Conservation (phyloP, 805 yeast genomes). For the Vanderwaltozyma verrucispora region DNA sequence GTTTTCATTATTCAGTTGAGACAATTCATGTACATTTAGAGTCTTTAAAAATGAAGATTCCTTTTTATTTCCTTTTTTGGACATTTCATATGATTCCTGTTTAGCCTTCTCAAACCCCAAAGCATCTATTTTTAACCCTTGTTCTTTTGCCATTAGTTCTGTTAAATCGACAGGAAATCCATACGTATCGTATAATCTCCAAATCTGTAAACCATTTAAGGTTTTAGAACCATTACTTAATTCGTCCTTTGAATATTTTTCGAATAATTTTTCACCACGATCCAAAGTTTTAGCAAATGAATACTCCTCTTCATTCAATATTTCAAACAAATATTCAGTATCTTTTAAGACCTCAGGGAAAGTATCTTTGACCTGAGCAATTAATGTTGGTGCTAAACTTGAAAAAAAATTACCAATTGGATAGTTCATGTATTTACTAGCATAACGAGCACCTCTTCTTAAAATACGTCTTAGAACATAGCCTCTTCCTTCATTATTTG, state of each 20-base stretch:
- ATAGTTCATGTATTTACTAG: constrained; percentile 88
- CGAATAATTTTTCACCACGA: constrained; percentile 94
- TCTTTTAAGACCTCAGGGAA: constrained; percentile 85
- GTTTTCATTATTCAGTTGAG: constrained; percentile 47
- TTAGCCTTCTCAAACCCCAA: constrained; percentile 86
- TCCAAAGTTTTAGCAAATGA: constrained; percentile 95
- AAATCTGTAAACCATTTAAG: constrained; percentile 85
- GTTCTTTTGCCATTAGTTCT: constrained; percentile 96
- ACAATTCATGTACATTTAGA: constrained; percentile 84
- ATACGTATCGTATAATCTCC: constrained; percentile 97
- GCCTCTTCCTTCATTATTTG: constrained; percentile 98
- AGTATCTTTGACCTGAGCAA: constrained; percentile 72
- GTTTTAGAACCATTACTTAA: constrained; percentile 61
- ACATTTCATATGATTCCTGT: constrained; percentile 83
- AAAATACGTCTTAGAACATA: constrained; percentile 93
- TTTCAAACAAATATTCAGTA: constrained; percentile 69
- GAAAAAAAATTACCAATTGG: constrained; percentile 94
- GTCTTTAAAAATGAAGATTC: constrained; percentile 52
- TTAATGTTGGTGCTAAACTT: constrained; percentile 82
- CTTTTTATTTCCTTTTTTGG: constrained; percentile 71
- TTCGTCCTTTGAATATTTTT: constrained; percentile 81
- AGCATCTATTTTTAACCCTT: constrained; percentile 88
- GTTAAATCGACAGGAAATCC: constrained; percentile 99
- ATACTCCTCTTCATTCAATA: constrained; percentile 89
- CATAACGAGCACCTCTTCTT: constrained; percentile 97